Conservation (phyloP, 2,329 filamentous ascomycete genomes). For the Didymosphaeria variabile region DNA sequence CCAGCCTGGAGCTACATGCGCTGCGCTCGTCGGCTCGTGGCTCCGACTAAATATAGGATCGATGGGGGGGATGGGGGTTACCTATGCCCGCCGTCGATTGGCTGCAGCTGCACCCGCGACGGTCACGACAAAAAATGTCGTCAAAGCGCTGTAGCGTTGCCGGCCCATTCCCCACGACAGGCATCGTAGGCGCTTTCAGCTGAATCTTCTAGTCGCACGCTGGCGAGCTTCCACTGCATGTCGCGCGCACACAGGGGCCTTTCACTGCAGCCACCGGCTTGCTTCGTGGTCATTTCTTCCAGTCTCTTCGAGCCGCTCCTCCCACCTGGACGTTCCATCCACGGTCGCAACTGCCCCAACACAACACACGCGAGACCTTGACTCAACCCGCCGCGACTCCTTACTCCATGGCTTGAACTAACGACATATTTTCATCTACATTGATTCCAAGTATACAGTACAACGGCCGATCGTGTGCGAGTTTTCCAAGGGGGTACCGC, state of each 20-base stretch:
- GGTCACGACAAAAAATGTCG: background rate
- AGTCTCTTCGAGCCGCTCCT: background rate
- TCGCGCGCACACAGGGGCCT: background rate
- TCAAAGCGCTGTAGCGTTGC: background rate
- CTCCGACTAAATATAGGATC: slow-evolving; percentile 3
- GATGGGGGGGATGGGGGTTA: no score
- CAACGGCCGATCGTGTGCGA: background rate
- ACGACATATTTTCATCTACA: background rate
- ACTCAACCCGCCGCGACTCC: background rate
- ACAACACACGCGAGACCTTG: background rate
- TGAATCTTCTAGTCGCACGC: background rate
- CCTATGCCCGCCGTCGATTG: background rate
- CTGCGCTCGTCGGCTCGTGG: background rate
- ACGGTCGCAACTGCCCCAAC: slow-evolving; percentile 3
- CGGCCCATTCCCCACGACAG: background rate
- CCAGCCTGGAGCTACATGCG: slow-evolving; percentile 1
- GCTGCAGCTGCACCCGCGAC: background rate
- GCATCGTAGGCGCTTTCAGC: slow-evolving; percentile 5
- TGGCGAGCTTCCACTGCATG: slow-evolving; percentile 1
- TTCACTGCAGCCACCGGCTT: background rate
- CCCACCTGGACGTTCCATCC: background rate
- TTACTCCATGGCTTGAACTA: background rate
- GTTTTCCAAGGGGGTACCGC: background rate
- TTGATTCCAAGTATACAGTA: background rate
- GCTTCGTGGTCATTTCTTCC: background rate